Conservation (phyloP, 257 asterid species). For the Catharanthus roseus region DNA sequence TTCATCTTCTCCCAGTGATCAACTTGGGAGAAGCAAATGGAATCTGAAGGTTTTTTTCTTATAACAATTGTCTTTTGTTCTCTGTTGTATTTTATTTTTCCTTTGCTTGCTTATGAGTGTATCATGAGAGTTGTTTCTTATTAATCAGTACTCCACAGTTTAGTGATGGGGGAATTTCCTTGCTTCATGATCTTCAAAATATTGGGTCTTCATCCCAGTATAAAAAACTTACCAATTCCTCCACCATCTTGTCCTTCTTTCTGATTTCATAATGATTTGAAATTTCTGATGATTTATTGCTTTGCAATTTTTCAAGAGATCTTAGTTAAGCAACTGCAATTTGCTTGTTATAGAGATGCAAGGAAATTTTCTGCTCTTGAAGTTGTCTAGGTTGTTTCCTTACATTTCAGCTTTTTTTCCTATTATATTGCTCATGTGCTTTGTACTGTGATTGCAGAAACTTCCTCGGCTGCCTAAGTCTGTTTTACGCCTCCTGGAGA, state of each 20-base stretch:
- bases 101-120: not conserved
- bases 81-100: slow-evolving; percentile 10
- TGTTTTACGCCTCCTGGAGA: slow-evolving; percentile 81
- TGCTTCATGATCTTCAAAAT: not conserved
- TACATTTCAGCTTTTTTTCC: not conserved
- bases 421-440: not conserved
- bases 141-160: too few species aligned
- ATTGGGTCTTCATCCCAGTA: not conserved
- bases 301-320: not conserved
- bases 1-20: slow-evolving; percentile 80
- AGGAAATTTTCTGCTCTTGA: not conserved
- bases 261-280: not conserved
- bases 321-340: not conserved
- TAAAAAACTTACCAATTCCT: not conserved
- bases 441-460: slow-evolving; percentile 47
- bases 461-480: slow-evolving; percentile 85
- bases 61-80: not conserved
- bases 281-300: not conserved
- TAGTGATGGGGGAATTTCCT: not conserved
- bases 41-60: slow-evolving; percentile 74
- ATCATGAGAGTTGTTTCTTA: too few species aligned
- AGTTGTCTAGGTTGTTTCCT: not conserved
- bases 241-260: not conserved
- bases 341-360: not conserved
- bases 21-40: slow-evolving; percentile 93